Base-by-base conservation (phyloP, 1,139 yeast genomes). In the Kodamaea arcana region DNA sequence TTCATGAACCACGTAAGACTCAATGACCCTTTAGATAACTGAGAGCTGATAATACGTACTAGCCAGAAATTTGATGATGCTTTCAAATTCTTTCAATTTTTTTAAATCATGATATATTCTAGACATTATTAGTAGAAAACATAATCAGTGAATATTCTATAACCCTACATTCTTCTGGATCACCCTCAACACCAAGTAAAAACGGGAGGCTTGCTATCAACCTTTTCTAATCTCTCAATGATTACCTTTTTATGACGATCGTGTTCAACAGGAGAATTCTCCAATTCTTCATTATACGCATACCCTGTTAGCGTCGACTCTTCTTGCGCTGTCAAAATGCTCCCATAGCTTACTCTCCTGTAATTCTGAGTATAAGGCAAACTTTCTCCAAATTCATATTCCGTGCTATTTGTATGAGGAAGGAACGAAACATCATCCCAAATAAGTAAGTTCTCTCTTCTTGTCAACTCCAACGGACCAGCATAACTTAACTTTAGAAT, bases 101-200 rank as follows among this genome's bases (percentile, higher is more conserved):
- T n/a, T n/a, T n/a, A n/a, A n/a, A n/a, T n/a, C n/a, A n/a, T n/a
- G n/a, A n/a, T n/a, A n/a, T n/a, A n/a, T n/a, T n/a, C n/a, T n/a
- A n/a, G n/a, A n/a, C n/a, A n/a, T n/a, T n/a, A n/a, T n/a, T n/a
- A n/a, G n/a, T n/a, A n/a, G n/a, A n/a, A n/a, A n/a, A n/a, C n/a
- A n/a, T n/a, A n/a, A n/a, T n/a, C n/a, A n/a, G n/a, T n/a, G n/a
- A n/a, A n/a, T n/a, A n/a, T n/a, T n/a, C n/a, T n/a, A n/a, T n/a
- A n/a, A n/a, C n/a, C n/a, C n/a, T n/a, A n/a, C n/a, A n/a, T n/a
- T n/a, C n/a, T n/a, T n/a, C n/a, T n/a, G n/a, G n/a, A n/a, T n/a
- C n/a, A n/a, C n/a, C n/a, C n/a, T n/a, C n/a, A 81, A 48, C 87
- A 82, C 80, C 88, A 81, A 0, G 87, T 78, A 44, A 82, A 81